These are phyloP conservation scores for Candida sp. DNA, from an alignment of 1,139 yeast genomes.

Conservation along the genomic window DNA sequence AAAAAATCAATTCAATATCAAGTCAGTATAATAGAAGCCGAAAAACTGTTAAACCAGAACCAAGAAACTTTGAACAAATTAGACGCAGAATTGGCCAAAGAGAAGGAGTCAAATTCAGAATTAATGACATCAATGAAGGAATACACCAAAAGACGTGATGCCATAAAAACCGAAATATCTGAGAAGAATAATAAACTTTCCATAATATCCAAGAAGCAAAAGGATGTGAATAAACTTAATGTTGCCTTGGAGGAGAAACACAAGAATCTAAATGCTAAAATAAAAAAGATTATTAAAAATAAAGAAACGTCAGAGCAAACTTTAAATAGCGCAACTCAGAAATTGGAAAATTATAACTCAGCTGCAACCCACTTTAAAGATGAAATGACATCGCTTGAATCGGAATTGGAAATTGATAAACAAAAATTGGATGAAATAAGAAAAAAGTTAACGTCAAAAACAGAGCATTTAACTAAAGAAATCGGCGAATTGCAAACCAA, in stretches of 20 bases:
- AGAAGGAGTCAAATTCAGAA: constrained; percentile 44
- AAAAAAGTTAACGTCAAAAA: constrained; percentile 66
- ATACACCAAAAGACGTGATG: constrained; percentile 31
- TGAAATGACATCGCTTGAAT: constrained; percentile 45
- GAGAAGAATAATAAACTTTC: constrained; percentile 27
- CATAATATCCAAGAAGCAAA: constrained; percentile 28
- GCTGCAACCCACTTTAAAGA: constrained; percentile 37
- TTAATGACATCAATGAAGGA: constrained; percentile 39
- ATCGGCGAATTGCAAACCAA: constrained; percentile 62
- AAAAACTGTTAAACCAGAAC: constrained; percentile 37
- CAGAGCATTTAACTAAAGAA: constrained; percentile 58
- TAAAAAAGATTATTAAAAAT: constrained; percentile 58
- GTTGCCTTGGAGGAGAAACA: constrained; percentile 74
- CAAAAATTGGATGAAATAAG: constrained; percentile 59
- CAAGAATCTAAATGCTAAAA: constrained; percentile 59
- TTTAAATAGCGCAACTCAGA: constrained; percentile 41
- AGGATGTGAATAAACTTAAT: constrained; percentile 44
- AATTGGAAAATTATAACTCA: constrained; percentile 42
- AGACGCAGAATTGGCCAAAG: constrained; percentile 42
- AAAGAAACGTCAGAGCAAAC: constrained; percentile 32
- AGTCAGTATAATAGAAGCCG: constrained; percentile 40
- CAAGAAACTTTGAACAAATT: constrained; percentile 29
- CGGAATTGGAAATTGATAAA: constrained; percentile 51
- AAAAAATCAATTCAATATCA: constrained; percentile 60
- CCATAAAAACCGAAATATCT: constrained; percentile 26